Evolutionary conservation across 768 basidiomycete genomes (phyloP).

Genomic region (Boletales sp.): DNA sequence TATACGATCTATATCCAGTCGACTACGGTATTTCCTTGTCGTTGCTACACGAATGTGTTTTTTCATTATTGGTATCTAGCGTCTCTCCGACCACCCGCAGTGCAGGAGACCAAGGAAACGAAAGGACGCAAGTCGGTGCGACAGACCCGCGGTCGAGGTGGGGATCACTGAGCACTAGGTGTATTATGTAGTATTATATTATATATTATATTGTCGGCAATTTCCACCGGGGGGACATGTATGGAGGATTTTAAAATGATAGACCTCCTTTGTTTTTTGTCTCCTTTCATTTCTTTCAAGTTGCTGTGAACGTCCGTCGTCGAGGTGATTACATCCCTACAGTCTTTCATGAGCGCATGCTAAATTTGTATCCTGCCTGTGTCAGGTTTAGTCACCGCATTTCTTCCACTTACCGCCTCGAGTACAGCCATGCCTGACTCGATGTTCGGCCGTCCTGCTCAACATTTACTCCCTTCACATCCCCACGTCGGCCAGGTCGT

Average conservation of each 20-base stretch:
- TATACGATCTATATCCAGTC: constrained; percentile 69
- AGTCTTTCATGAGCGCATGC: background rate
- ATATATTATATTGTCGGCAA: constrained; percentile 8
- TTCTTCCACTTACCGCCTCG: constrained; percentile 11
- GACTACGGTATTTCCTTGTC: constrained; percentile 43
- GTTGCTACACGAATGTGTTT: background rate
- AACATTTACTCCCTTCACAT: constrained; percentile 20
- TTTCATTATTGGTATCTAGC: constrained; percentile 7
- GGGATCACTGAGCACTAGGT: background rate
- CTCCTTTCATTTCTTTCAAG: background rate
- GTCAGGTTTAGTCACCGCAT: constrained; percentile 5
- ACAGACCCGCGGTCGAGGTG: constrained; percentile 9
- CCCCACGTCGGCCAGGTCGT: background rate
- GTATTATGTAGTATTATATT: background rate
- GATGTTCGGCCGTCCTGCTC: constrained; percentile 27
- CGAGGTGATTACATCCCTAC: constrained; percentile 13
- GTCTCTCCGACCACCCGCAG: constrained; percentile 42
- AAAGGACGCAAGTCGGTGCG: constrained; percentile 40
- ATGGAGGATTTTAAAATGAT: too few species aligned
- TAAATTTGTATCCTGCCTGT: constrained; percentile 17
- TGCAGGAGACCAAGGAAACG: constrained; percentile 38
- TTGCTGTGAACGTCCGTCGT: background rate
- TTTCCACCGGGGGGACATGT: background rate
- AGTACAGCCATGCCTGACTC: constrained; percentile 23
- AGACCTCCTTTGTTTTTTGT: too few species aligned